These are phyloP conservation scores for Ceratonia siliqua DNA, from an alignment of 306 rosid species.

Conservation along the genomic window DNA sequence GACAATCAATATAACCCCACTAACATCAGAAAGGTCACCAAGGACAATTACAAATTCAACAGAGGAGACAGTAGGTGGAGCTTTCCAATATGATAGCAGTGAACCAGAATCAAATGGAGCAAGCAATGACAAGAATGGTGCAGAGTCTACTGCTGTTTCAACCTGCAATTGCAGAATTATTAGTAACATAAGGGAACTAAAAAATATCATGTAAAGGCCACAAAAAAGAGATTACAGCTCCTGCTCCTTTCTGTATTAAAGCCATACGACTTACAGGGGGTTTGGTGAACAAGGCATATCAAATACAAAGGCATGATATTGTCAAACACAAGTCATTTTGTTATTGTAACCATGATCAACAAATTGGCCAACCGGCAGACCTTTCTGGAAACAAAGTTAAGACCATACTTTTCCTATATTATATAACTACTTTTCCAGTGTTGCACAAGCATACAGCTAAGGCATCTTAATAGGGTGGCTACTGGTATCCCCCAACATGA, in stretches of 20 bases:
- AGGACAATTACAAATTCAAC: slow-evolving; percentile 84
- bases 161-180: slow-evolving; percentile 57
- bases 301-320: neutral
- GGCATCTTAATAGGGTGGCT: too few relatives aligned
- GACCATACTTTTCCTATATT: neutral
- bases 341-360: neutral
- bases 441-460: neutral
- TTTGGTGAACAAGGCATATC: neutral
- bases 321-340: neutral
- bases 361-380: neutral
- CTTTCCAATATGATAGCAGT: slow-evolving; percentile 81
- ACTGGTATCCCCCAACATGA: neutral
- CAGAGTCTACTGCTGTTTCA: slow-evolving; percentile 77
- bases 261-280: neutral
- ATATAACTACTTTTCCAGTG: neutral
- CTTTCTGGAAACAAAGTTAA: neutral
- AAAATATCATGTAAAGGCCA: neutral
- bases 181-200: neutral
- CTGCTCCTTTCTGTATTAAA: neutral
- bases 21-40: slow-evolving; percentile 81
- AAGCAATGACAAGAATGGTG: slow-evolving; percentile 86
- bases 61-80: slow-evolving; percentile 68
- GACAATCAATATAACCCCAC: slow-evolving; percentile 78
- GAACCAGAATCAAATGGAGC: slow-evolving; percentile 73
- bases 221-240: slow-evolving; percentile 24